phyloP scores from a whole-genome alignment of 78 protist genomes.

The Dictyostelium capitatum region DNA sequence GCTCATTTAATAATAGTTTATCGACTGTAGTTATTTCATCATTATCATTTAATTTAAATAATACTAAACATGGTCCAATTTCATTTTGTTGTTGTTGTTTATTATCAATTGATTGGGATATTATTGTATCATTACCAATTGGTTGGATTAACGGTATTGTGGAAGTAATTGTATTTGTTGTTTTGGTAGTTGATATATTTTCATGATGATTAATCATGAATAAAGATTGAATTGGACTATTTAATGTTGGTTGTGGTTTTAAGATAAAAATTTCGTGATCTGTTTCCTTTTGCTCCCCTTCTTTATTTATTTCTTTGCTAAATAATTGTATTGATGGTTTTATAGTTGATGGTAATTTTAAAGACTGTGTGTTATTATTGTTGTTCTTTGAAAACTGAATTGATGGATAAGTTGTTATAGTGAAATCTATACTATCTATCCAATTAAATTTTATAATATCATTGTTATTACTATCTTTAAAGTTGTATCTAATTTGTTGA shows the following conservation, averaged over 20 bases:
- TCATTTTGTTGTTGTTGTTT: neutral
- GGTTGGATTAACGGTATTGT: neutral
- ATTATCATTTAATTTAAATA: neutral
- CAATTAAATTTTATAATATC: neutral
- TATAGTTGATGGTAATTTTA: slow-evolving; percentile 1
- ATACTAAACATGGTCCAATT: neutral
- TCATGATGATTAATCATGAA: neutral
- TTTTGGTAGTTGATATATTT: neutral
- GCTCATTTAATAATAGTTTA: neutral
- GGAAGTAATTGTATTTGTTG: neutral
- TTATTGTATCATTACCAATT: neutral
- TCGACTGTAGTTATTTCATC: neutral
- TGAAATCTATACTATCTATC: neutral
- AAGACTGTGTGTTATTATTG: neutral
- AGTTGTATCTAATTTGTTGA: neutral
- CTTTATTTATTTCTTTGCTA: neutral
- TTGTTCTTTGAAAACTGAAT: neutral
- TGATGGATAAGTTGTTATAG: neutral
- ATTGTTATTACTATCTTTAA: neutral
- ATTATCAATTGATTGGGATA: neutral
- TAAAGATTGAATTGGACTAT: neutral
- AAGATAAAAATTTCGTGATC: neutral
- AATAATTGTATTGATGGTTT: slow-evolving; percentile 8
- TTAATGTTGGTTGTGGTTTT: neutral
- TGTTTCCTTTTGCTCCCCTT: neutral